Evolutionary conservation across 2,329 filamentous ascomycete species (phyloP).

Genomic region (Ophiostoma sp.): DNA sequence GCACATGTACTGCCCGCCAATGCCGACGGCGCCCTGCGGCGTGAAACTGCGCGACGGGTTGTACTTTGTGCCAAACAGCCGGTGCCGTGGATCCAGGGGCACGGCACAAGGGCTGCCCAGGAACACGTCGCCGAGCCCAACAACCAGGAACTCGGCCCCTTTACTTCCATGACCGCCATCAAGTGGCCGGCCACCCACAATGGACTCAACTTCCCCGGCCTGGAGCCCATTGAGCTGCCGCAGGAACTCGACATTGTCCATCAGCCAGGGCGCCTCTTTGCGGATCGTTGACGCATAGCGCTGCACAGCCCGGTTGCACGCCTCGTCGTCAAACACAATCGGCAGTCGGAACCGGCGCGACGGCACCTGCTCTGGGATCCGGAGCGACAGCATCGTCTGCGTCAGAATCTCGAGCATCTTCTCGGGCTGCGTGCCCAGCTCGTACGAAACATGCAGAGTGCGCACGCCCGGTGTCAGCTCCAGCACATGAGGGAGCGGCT

Average conservation of each 20-base stretch:
- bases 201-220: conserved; percentile 25
- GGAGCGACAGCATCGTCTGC: not conserved
- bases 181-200: conserved; percentile 27
- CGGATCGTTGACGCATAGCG: conserved; percentile 55
- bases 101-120: conserved; percentile 28
- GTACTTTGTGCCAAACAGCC: conserved; percentile 32
- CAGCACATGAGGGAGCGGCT: not conserved
- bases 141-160: conserved; percentile 28
- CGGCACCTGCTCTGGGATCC: conserved; percentile 14
- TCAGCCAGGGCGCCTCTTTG: conserved; percentile 52
- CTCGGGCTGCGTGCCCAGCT: not conserved
- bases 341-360: conserved; percentile 29
- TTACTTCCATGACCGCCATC: not conserved
- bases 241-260: conserved; percentile 40
- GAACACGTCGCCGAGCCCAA: conserved; percentile 33
- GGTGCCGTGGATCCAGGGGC: conserved; percentile 29
- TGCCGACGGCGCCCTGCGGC: conserved; percentile 36
- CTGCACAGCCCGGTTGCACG: conserved; percentile 42
- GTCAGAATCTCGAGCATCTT: not conserved
- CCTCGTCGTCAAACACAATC: conserved; percentile 29
- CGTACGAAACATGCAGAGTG: not conserved
- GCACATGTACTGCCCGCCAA: conserved; percentile 36
- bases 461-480: conserved; percentile 6
- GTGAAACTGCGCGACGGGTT: conserved; percentile 37
- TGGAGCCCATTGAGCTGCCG: conserved; percentile 32